phyloP scores from a whole-genome alignment of 495 filamentous ascomycete species.

The Aspergillus olivimuriae region DNA sequence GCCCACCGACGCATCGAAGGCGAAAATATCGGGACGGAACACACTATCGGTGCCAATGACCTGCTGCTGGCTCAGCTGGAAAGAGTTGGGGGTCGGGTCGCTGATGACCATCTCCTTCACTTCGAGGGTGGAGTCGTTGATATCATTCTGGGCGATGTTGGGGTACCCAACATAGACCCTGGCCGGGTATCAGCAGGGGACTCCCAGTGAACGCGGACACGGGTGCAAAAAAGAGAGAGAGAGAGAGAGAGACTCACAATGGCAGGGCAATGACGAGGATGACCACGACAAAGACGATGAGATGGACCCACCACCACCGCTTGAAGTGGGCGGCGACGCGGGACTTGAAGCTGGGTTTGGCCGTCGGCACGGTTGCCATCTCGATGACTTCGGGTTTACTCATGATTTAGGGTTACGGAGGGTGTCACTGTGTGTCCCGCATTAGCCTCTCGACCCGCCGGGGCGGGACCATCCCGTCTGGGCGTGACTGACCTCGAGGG shows the following conservation, averaged over 20 bases:
- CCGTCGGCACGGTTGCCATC: conserved; percentile 1
- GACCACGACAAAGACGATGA: conserved; percentile 51
- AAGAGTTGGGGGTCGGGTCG: conserved; percentile 49
- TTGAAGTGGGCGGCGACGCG: conserved; percentile 41
- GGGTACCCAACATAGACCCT: conserved; percentile 71
- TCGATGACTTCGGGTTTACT: conserved; percentile 6
- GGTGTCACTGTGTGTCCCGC: too few relatives aligned
- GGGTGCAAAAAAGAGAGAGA: too few relatives aligned
- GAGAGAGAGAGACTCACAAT: conserved; percentile 49
- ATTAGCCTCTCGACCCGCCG: too few relatives aligned
- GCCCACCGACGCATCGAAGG: conserved; percentile 47
- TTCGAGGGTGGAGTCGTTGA: conserved; percentile 57
- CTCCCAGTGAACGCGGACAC: background rate
- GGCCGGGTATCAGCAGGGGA: conserved; percentile 7
- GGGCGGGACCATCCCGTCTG: too few relatives aligned
- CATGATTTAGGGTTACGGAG: too few relatives aligned
- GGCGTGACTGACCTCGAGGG: too few relatives aligned
- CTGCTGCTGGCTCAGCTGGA: conserved; percentile 49
- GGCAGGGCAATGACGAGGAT: conserved; percentile 56
- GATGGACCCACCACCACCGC: conserved; percentile 68
- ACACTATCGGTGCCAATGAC: conserved; percentile 38
- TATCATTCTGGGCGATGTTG: conserved; percentile 60
- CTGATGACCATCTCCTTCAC: conserved; percentile 53
- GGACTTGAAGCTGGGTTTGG: conserved; percentile 28
- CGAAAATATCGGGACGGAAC: conserved; percentile 50